Evolutionary conservation across 805 yeast genomes (phyloP), one percentile per base, ranked within the genome.

Genomic region (Gaillardinia entomophila): DNA sequence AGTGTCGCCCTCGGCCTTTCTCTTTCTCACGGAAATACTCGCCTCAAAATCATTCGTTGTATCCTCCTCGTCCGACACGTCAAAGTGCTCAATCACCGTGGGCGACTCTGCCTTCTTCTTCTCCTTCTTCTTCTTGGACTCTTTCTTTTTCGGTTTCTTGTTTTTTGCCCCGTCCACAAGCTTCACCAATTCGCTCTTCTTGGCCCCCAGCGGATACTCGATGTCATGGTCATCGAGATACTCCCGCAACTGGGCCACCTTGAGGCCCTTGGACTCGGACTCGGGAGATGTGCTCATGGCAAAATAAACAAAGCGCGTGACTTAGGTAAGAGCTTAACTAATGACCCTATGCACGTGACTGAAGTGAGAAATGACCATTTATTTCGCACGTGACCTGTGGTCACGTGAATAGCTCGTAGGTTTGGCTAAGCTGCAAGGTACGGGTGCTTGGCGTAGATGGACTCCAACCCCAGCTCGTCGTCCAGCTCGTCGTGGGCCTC

Each of bases 171-270:
- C 53, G n/a, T 71, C 61, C 56, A 78, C 85, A n/a, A 81, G 47
- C n/a, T 60, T 58, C 2, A 87, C 55, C 36, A 88, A 65, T 10
- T 75, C 77, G 5, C 73, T 58, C 54, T 90, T 90, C 50, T 79
- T 84, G 4, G 88, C 80, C 28, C 71, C 63, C 1, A 82, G 62
- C 0, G 82, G 70, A 49, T 68, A 79, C 2, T 58, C 54, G n/a
- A 89, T 64, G n/a, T 73, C 68, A 49, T 86, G 73, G 34, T 74
- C 79, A 10, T 66, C 56, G 33, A 90, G 63, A 15, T 86, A 68
- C 15, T 77, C 71, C 46, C 92, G 71, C 49, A 90, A 65, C 37
- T 83, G 76, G 3, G 88, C 76, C 15, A 85, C 79, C 32, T 77
- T 82, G 42, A 82, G 61, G 25, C n/a, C n/a, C n/a, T 6, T 19